Base-by-base conservation (phyloP, 2,329 filamentous ascomycete species). In the Cytospora chrysosperma region DNA sequence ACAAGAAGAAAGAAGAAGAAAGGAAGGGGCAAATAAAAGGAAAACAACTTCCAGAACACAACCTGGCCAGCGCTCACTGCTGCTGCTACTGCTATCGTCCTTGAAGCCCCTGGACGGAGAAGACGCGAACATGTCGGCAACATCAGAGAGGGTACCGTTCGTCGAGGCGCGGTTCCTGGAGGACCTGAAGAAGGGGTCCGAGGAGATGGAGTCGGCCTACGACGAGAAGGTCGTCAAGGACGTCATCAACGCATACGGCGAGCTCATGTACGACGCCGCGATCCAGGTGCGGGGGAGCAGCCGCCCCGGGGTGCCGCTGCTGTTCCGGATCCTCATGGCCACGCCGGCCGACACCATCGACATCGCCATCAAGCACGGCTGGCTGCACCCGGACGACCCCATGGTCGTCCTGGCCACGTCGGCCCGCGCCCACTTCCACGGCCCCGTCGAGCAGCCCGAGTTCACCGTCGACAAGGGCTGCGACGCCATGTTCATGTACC, bases 141-240 rank as follows among this genome's bases (percentile, higher is more conserved):
- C 61, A 37, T 65, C 64, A 47, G 64, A 65, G 37, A 57, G 64
- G 15, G 56, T 56, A 54, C 64, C 64, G 10, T 65, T 65, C 30
- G 56, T 58, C 13, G 64, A 65, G 57, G 57, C 61, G 47, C 61
- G 59, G 40, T 65, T 65, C 54, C 53, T 65, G 10, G 64, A 64
- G 34, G 64, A 65, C 49, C 19, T 65, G 30, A 26, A 28, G 30
- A 58, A 54, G 24, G 61, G 53, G 15, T 57, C 61, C 8, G n/a
- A 43, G 37, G 50, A 51, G 50, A 30, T 65, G n/a, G 61, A 49
- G 10, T 61, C 60, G 28, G 57, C 64, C 1, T 65, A 43, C 53
- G 19, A 47, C 32, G 21, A 37, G 49, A 30, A 47, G n/a, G 32
- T n/a, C 27, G 27, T 65, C 24, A 61, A 61, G 53, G 49, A 51